A percentile compares a stretch with the other conserved stretches of the same genome.
Evolutionary conservation across 179 eudicot species (phyloP).

Genomic region (Sideroxylon spinosum): DNA sequence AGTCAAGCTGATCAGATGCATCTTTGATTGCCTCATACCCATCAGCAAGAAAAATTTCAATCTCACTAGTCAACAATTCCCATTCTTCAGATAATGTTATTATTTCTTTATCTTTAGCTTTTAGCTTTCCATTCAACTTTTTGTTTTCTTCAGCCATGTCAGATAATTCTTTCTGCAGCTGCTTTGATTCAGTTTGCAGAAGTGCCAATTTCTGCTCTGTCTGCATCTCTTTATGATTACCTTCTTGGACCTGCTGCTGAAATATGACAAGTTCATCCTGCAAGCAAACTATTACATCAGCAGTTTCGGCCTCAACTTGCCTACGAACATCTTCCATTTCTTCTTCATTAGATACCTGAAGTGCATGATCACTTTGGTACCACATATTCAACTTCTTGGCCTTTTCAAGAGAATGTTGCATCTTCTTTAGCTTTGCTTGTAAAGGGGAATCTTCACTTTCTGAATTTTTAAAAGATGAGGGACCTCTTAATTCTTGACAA

Average conservation of each 20-base stretch:
- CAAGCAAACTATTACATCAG: slow-evolving; percentile 89
- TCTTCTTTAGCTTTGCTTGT: slow-evolving; percentile 60
- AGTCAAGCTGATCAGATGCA: slow-evolving; percentile 56
- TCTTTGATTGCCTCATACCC: slow-evolving; percentile 64
- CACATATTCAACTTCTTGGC: slow-evolving; percentile 62
- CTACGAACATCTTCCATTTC: slow-evolving; percentile 81
- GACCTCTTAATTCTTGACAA: slow-evolving; percentile 30
- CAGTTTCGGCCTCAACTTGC: slow-evolving; percentile 98
- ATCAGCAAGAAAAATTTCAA: slow-evolving; percentile 58
- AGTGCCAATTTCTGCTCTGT: slow-evolving; percentile 36
- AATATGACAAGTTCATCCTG: slow-evolving; percentile 82
- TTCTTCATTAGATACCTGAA: slow-evolving; percentile 57
- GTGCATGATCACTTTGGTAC: slow-evolving; percentile 63
- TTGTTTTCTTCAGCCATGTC: slow-evolving; percentile 43
- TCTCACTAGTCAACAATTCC: slow-evolving; percentile 48
- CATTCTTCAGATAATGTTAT: slow-evolving; percentile 45
- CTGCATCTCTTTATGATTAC: slow-evolving; percentile 53
- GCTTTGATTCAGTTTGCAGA: slow-evolving; percentile 42
- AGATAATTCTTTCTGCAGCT: slow-evolving; percentile 37
- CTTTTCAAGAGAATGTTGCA: slow-evolving; percentile 92
- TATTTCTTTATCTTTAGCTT: slow-evolving; percentile 49
- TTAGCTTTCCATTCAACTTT: slow-evolving; percentile 37
- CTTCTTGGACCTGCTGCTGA: slow-evolving; percentile 68
- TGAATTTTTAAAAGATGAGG: slow-evolving; percentile 28
- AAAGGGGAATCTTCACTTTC: slow-evolving; percentile 49